phyloP scores from a whole-genome alignment of 2,329 filamentous ascomycete genomes.

The Acrocalymma vagum region DNA sequence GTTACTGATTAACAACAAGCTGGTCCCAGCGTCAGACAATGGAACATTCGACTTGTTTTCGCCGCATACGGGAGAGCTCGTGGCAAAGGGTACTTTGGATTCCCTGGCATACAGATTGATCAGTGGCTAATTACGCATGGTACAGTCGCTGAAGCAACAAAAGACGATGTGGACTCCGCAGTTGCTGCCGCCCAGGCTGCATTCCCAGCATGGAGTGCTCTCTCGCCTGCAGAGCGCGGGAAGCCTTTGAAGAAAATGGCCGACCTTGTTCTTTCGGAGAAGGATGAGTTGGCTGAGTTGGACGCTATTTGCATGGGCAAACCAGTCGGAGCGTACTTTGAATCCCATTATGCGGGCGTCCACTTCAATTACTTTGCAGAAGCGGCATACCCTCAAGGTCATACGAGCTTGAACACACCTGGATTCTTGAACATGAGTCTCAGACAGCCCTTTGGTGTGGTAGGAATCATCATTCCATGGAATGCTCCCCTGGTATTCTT shows the following conservation, averaged over 20 bases:
- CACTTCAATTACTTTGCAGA: constrained; percentile 82
- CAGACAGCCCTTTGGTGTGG: constrained; percentile 79
- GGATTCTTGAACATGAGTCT: constrained; percentile 70
- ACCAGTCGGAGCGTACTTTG: constrained; percentile 79
- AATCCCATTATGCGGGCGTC: constrained; percentile 78
- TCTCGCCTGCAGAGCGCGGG: constrained; percentile 47
- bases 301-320: constrained; percentile 87
- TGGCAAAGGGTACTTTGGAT: constrained; percentile 31
- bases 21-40: constrained; percentile 36
- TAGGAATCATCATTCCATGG: constrained; percentile 79
- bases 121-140: constrained; percentile 5
- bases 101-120: too few relatives aligned
- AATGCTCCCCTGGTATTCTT: constrained; percentile 37
- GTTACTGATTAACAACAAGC: constrained; percentile 33
- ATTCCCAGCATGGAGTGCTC: constrained; percentile 41
- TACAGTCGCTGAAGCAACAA: constrained; percentile 27
- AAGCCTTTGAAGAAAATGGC: constrained; percentile 57
- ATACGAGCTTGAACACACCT: constrained; percentile 67
- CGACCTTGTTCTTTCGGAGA: constrained; percentile 46
- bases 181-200: constrained; percentile 34
- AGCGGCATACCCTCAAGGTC: constrained; percentile 81
- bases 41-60: constrained; percentile 36
- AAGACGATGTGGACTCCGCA: constrained; percentile 31
- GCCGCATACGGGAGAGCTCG: constrained; percentile 33
- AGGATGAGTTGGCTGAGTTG: constrained; percentile 79